Percentiles rank a stretch among this genome's conserved stretches.
phyloP scores from a whole-genome alignment of 176 grass and related monocot species.

The Zea mays region DNA sequence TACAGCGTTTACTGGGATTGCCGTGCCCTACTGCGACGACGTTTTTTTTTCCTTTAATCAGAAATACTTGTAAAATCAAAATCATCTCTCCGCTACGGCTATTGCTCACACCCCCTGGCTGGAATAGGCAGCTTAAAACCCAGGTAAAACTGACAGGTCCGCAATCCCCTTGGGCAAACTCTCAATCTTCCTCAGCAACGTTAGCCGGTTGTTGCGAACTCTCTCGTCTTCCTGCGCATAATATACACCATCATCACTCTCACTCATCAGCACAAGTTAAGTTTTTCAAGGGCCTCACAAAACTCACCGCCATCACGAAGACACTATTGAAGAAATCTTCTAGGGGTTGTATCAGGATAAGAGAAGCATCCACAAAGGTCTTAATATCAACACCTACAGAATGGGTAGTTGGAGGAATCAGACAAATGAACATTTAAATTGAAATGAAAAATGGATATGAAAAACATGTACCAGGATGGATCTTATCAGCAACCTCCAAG shows the following conservation, averaged over 20 bases:
- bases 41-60: too few relatives aligned
- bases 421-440: background rate
- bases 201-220: slow-evolving; percentile 76
- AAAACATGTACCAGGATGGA: slow-evolving; percentile 62
- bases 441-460: background rate
- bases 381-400: slow-evolving; percentile 63
- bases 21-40: too few relatives aligned
- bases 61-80: too few relatives aligned
- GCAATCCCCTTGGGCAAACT: slow-evolving; percentile 75
- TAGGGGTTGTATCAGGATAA: slow-evolving; percentile 67
- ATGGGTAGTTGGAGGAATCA: background rate
- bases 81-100: too few relatives aligned
- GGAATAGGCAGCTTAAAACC: slow-evolving; percentile 51
- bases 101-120: too few relatives aligned
- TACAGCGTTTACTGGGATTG: too few relatives aligned
- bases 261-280: background rate
- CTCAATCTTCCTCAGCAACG: slow-evolving; percentile 70
- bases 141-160: slow-evolving; percentile 86
- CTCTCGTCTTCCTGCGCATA: slow-evolving; percentile 71
- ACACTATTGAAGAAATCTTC: slow-evolving; percentile 96
- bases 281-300: background rate
- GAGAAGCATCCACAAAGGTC: slow-evolving; percentile 63
- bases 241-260: background rate
- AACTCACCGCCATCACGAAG: slow-evolving; percentile 91
- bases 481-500: slow-evolving; percentile 63